Conservation (phyloP, 257 asterid genomes). For the Ophiorrhiza pumila region DNA sequence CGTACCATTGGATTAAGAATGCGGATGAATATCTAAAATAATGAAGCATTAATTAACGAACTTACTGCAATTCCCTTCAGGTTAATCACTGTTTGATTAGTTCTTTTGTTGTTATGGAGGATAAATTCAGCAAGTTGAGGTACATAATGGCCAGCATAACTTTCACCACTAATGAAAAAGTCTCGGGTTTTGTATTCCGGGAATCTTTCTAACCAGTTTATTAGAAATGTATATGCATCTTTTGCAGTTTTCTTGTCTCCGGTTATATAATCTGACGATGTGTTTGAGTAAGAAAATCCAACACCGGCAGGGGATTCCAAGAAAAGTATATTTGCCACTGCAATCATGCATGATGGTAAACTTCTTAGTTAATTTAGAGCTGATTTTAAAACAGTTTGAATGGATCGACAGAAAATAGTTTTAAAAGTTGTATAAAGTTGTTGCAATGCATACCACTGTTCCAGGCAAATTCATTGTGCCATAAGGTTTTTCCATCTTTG, state of each 20-base stretch:
- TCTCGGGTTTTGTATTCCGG: conserved; percentile 25
- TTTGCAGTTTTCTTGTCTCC: conserved; percentile 24
- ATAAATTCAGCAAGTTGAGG: conserved; percentile 33
- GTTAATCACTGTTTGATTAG: conserved; percentile 19
- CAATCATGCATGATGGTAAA: too few species aligned
- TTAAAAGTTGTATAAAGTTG: too few species aligned
- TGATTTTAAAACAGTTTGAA: too few species aligned
- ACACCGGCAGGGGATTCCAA: conserved; percentile 27
- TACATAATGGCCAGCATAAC: conserved; percentile 28
- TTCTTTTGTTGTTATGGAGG: conserved; percentile 8
- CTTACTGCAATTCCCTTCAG: conserved; percentile 31
- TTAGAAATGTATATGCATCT: conserved; percentile 23
- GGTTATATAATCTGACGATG: conserved; percentile 10
- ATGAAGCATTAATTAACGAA: too few species aligned
- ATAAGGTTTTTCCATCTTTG: conserved; percentile 12
- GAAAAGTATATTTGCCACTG: conserved; percentile 28
- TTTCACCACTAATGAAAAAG: conserved; percentile 27
- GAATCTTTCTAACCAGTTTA: conserved; percentile 27
- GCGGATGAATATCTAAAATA: too few species aligned
- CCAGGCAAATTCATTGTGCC: conserved; percentile 23
- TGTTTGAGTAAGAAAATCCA: conserved; percentile 29
- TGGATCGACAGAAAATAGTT: too few species aligned
- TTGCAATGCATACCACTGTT: conserved; percentile 11
- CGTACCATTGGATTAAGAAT: too few species aligned
- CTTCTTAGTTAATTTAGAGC: too few species aligned